Conservation (phyloP, 495 filamentous ascomycete genomes). For the Podospora appendiculata region DNA sequence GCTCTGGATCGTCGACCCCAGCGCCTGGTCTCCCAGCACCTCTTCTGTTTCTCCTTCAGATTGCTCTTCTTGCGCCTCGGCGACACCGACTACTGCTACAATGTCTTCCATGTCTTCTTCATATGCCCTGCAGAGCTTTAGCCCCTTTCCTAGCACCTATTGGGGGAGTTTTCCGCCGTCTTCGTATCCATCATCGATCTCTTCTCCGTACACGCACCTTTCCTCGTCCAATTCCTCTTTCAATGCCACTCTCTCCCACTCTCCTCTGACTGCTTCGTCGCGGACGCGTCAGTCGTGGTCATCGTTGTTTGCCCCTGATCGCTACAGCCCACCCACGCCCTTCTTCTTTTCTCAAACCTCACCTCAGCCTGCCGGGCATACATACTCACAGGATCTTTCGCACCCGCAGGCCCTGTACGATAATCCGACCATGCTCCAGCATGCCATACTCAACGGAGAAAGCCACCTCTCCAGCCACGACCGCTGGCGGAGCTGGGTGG, state of each 20-base stretch:
- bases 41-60: slow-evolving; percentile 23
- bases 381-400: slow-evolving; percentile 39
- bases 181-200: slow-evolving; percentile 11
- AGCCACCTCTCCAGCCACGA: slow-evolving; percentile 20
- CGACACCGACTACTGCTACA: slow-evolving; percentile 15
- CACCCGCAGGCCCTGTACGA: slow-evolving; percentile 31
- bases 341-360: slow-evolving; percentile 14
- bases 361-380: slow-evolving; percentile 19
- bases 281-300: slow-evolving; percentile 17
- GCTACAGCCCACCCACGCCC: slow-evolving; percentile 6
- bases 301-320: slow-evolving; percentile 18
- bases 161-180: slow-evolving; percentile 18
- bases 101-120: slow-evolving; percentile 9
- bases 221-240: slow-evolving; percentile 5
- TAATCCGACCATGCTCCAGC: slow-evolving; percentile 17
- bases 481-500: slow-evolving; percentile 41
- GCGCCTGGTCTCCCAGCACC: slow-evolving; percentile 23
- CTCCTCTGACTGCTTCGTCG: slow-evolving; percentile 3
- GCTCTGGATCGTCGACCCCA: slow-evolving; percentile 28
- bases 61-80: slow-evolving; percentile 17
- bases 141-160: slow-evolving; percentile 9
- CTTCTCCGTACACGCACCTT: slow-evolving; percentile 11
- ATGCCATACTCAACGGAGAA: slow-evolving; percentile 16
- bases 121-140: slow-evolving; percentile 11
- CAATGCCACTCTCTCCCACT: slow-evolving; percentile 13